phyloP scores from a whole-genome alignment of 345 rosid genomes.

The Bruguiera sexangula region DNA sequence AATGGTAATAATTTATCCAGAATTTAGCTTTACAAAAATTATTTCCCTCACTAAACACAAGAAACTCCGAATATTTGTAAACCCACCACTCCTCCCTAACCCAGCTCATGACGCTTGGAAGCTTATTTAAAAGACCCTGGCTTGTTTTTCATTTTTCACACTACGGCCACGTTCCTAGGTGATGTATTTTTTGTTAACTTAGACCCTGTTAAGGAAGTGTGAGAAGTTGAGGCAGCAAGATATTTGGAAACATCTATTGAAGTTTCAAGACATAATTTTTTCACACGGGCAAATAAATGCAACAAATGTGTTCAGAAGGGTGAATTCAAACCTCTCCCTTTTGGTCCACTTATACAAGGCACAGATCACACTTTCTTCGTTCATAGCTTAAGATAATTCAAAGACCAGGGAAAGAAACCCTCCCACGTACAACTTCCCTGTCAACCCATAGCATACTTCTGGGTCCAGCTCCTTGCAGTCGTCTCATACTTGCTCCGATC shows the following conservation, averaged over 20 bases:
- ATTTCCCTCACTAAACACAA: no score
- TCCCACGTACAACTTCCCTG: constrained; percentile 26
- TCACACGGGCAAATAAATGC: constrained; percentile 37
- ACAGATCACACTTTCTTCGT: constrained; percentile 28
- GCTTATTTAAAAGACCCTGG: no score
- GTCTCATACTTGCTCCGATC: constrained; percentile 70
- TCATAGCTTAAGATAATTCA: constrained; percentile 21
- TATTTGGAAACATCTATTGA: background rate
- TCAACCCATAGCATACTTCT: constrained; percentile 75
- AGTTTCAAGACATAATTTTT: constrained; percentile 19
- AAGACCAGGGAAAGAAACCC: constrained; percentile 38
- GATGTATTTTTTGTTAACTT: no score
- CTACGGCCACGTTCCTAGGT: no score
- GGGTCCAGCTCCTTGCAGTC: constrained; percentile 82
- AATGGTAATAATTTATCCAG: no score
- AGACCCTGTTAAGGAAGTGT: background rate
- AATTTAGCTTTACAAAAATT: no score
- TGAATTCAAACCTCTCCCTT: constrained; percentile 26
- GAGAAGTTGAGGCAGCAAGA: background rate
- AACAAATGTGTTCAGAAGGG: constrained; percentile 31
- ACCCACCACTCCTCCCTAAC: no score
- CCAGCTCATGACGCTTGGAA: no score
- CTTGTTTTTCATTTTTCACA: no score
- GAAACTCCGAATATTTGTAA: no score
- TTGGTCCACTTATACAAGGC: constrained; percentile 27